Percentiles rank a stretch among this genome's conserved stretches.
Conservation (phyloP, 768 basidiomycete species). For the Rhizopogon vulgaris region DNA sequence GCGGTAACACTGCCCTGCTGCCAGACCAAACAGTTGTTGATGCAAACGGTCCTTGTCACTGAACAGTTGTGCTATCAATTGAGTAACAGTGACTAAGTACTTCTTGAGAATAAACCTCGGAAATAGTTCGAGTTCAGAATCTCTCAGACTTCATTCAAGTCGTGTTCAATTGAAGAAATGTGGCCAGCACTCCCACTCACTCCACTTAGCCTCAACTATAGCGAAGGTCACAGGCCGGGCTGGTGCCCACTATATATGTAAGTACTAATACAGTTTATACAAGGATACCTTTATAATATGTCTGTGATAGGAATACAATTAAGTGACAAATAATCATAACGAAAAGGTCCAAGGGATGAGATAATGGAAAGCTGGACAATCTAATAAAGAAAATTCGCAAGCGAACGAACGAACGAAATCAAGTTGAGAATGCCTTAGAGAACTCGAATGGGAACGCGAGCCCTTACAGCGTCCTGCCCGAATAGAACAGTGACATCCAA, state of each 20-base stretch:
- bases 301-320: neutral
- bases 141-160: too few relatives aligned
- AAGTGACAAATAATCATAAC: neutral
- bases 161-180: too few relatives aligned
- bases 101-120: too few relatives aligned
- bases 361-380: too few relatives aligned
- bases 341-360: too few relatives aligned
- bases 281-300: neutral
- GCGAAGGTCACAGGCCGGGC: neutral
- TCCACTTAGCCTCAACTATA: too few relatives aligned
- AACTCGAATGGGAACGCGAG: constrained; percentile 57
- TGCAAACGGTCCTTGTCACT: neutral
- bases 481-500: constrained; percentile 64
- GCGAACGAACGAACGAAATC: too few relatives aligned
- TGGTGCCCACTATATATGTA: too few relatives aligned
- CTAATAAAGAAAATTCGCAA: neutral
- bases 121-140: too few relatives aligned
- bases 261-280: neutral
- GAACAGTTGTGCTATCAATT: too few relatives aligned
- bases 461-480: constrained; percentile 56
- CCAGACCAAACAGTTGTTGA: neutral
- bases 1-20: neutral
- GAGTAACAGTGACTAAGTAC: too few relatives aligned
- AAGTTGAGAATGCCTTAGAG: constrained; percentile 36
- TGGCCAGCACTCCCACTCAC: too few relatives aligned